Base-by-base conservation (phyloP, 2,329 filamentous ascomycete species). In the Pezicula carpinea region DNA sequence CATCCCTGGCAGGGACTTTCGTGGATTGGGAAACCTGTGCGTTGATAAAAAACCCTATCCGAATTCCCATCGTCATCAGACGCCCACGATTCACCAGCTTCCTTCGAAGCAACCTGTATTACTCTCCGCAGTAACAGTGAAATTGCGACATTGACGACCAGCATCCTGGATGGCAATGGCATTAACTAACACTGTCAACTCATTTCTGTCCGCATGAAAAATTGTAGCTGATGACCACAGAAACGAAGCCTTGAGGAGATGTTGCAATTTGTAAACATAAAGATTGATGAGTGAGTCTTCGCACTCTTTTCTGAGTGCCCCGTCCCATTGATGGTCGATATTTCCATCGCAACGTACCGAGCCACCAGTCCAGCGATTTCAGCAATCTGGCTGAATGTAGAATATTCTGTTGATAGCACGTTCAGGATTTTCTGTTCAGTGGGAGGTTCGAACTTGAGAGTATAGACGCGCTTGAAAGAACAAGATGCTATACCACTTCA, bases 261-360 rank as follows among this genome's bases (percentile, higher is more conserved):
- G 51, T 14, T 47, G 29, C 6, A 55, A 39, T 4, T 51, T 47
- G 7, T 19, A 43, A 1, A 36, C 32, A 33, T 48, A 55, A 2
- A 55, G 51, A 5, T 44, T 44, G 2, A 51, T 7, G 4, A 55
- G 39, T 2, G 48, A 34, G 1, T 26, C 31, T 29, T 45, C 44
- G 31, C 53, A 53, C 17, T 55, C 47, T 13, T 39, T 33, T 11
- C 50, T 46, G 2, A 53, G 6, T 35, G 6, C 13, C 50, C 31
- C 44, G 14, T 32, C 26, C 50, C 50, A 53, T 14, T 53, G 43
- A 26, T 33, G 17, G 39, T 53, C 56, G 5, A 57, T 46, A 21
- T 53, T 55, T 57, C 53, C 53, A 55, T 57, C 6, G 56, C 55
- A 13, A 48, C 46, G 29, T 56, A 57, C 6, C 55, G 52, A 3